Base-by-base conservation (phyloP, 371 early-diverging fungal genomes). In the Synchytrium microbalum region DNA sequence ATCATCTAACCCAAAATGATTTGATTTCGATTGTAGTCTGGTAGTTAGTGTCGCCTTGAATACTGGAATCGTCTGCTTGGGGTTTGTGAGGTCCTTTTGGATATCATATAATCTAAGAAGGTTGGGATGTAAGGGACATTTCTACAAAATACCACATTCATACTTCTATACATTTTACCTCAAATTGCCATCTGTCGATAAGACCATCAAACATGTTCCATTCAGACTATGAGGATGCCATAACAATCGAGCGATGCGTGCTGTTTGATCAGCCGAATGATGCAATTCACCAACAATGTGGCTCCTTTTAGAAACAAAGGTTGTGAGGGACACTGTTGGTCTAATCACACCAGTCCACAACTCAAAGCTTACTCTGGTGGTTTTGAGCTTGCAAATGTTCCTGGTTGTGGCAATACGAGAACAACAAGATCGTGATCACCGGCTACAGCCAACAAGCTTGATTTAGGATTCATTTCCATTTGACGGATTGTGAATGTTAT, bases 71-170 rank as follows among this genome's bases (percentile, higher is more conserved):
- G 74, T 53, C 54, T 80, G 78, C 62, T 82, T 82, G 0, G 81
- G 83, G 52, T 80, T 77, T 32, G 75, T 69, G 1, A 72, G 62
- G 52, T 80, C 70, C 19, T 57, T 54, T 0, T 69, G 66, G 1
- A 81, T 69, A 60, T 84, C 69, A 60, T 81, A 82, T 76, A 84
- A 77, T 61, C 76, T 75, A 24, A 25, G 57, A 58, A 32, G 53
- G 32, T 1, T 25, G 56, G 24, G 5, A 24, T 24, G 23, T 24
- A 8, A 55, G 13, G 8, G 5, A 55, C 13, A 13, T 13, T 25
- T 13, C 64, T n/a, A 13, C 25, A 24, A 8, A 5, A 28, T 25
- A 24, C 13, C 8, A 55, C 5, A 13, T 13, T 5, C 13, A 5
- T 24, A 28, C 24, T 8, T 13, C 13, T 55, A 13, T 55, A 60